Conservation (phyloP, 2,329 filamentous ascomycete genomes). For the Monilinia fructigena region DNA sequence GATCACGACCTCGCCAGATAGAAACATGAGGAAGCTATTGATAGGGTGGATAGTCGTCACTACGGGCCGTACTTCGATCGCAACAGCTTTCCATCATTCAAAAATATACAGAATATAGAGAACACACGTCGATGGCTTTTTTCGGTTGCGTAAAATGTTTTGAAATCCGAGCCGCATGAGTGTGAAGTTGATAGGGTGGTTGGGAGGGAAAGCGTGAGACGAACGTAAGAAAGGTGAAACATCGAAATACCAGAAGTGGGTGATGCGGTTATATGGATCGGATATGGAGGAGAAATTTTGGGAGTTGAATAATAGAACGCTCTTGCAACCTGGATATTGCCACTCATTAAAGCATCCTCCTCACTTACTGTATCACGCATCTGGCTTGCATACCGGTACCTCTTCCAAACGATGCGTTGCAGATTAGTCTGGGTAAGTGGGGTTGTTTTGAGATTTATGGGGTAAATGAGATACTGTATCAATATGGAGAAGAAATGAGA, state of each 20-base stretch:
- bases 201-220: background rate
- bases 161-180: background rate
- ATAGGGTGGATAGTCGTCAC: background rate
- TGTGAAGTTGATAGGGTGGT: background rate
- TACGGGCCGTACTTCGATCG: background rate
- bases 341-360: no score
- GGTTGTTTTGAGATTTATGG: slow-evolving; percentile 41
- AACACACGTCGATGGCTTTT: background rate
- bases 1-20: slow-evolving; percentile 40
- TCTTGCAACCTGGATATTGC: no score
- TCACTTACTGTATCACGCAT: no score
- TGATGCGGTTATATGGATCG: slow-evolving; percentile 41
- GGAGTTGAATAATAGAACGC: slow-evolving; percentile 33
- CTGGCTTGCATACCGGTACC: no score
- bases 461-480: no score
- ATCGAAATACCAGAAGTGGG: slow-evolving; percentile 42
- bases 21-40: slow-evolving; percentile 35
- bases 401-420: no score
- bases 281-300: slow-evolving; percentile 44
- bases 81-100: slow-evolving; percentile 5
- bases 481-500: slow-evolving; percentile 37
- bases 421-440: slow-evolving; percentile 9
- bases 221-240: background rate
- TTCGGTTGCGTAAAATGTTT: background rate
- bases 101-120: slow-evolving; percentile 3